Percentiles rank a stretch among this genome's conserved stretches.
Conservation (phyloP, 495 filamentous ascomycete species). For the Aspergillus affinis region DNA sequence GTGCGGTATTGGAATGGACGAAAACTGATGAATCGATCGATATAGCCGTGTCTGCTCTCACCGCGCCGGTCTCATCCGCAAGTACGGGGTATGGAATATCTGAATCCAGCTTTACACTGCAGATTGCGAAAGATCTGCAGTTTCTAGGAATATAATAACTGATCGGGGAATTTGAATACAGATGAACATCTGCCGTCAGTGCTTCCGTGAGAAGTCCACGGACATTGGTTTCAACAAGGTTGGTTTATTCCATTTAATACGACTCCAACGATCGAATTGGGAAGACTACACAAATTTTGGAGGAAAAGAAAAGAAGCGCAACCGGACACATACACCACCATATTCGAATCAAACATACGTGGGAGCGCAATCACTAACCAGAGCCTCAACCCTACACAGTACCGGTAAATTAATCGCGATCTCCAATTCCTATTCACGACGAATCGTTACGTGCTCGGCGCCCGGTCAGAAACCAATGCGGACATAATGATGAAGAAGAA, state of each 20-base stretch:
- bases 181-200: conserved; percentile 98
- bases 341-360: background rate
- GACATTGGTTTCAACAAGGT: conserved; percentile 99
- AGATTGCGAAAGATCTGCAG: background rate
- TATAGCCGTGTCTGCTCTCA: conserved; percentile 93
- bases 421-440: conserved; percentile 39
- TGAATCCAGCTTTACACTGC: background rate
- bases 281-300: background rate
- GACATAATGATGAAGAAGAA: conserved; percentile 12
- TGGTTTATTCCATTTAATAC: conserved; percentile 26
- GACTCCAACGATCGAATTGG: conserved; percentile 3
- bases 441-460: conserved; percentile 30
- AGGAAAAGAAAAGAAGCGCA: conserved; percentile 7
- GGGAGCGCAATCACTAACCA: conserved; percentile 18
- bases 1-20: conserved; percentile 7
- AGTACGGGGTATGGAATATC: conserved; percentile 81
- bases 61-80: conserved; percentile 94
- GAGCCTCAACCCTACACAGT: conserved; percentile 32
- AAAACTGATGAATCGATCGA: conserved; percentile 26
- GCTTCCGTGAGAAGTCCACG: conserved; percentile 94
- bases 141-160: conserved; percentile 11
- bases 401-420: conserved; percentile 50
- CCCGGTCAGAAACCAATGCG: conserved; percentile 20
- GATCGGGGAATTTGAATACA: conserved; percentile 21
- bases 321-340: background rate